Evolutionary conservation across 208 protist species (phyloP).

Genomic region (Vickermania ingenoplastis): DNA sequence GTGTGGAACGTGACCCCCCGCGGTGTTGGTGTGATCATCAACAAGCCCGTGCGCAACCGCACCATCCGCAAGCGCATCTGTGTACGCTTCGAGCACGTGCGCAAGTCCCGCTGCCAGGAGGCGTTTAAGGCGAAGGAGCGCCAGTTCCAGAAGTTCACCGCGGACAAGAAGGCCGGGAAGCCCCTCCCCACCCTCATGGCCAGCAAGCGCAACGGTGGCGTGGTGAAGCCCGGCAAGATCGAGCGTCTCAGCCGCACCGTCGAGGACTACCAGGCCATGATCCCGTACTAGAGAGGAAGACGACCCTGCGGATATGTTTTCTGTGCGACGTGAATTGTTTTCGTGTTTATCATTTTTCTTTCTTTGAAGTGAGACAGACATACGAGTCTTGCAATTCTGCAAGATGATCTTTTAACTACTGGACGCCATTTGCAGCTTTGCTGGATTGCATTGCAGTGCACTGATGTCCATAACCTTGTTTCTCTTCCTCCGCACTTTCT

Average conservation of each 20-base stretch:
- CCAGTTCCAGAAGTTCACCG: slow-evolving; percentile 56
- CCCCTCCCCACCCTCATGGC: slow-evolving; percentile 51
- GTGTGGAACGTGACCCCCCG: slow-evolving; percentile 99
- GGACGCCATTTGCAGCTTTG: too few species aligned
- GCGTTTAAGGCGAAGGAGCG: slow-evolving; percentile 84
- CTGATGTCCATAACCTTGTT: too few species aligned
- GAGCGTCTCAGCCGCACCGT: slow-evolving; percentile 69
- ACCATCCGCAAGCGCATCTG: slow-evolving; percentile 99
- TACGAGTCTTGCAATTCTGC: slow-evolving; percentile 5
- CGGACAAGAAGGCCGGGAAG: slow-evolving; percentile 79
- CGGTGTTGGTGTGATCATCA: slow-evolving; percentile 98
- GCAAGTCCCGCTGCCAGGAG: slow-evolving; percentile 88
- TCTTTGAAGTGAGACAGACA: too few species aligned
- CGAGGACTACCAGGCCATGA: slow-evolving; percentile 82
- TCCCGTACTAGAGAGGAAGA: slow-evolving; percentile 68
- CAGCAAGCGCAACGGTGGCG: slow-evolving; percentile 61
- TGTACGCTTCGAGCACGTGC: slow-evolving; percentile 99
- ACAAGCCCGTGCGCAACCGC: slow-evolving; percentile 97
- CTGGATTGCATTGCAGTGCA: too few species aligned
- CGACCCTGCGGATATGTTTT: not conserved
- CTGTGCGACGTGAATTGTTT: not conserved
- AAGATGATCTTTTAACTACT: too few species aligned
- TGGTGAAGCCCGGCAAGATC: slow-evolving; percentile 64
- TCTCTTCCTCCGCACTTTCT: too few species aligned
- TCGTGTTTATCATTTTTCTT: not conserved